Base-by-base conservation (phyloP, 805 yeast species). In the Metschnikowia amazonensis region DNA sequence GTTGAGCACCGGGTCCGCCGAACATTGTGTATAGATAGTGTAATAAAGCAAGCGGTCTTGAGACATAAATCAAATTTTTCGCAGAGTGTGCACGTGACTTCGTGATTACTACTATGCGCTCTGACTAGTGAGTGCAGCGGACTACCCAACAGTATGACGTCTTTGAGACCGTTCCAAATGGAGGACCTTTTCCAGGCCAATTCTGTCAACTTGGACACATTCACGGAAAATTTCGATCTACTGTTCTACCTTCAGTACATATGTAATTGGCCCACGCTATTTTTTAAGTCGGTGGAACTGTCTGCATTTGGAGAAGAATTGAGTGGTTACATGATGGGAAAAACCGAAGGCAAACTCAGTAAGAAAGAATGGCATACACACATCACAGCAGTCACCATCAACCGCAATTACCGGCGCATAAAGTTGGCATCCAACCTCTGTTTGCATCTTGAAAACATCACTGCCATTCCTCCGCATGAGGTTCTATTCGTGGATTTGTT, bases 301-400 rank as follows among this genome's bases (percentile, higher is more conserved):
- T 17, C 42, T 3, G 36, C 21, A 5, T 39, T 17, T 17, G 42
- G 42, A 3, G 45, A 36, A 8, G 48, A 41, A 36, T 67, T 71
- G 24, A 72, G 86, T 28, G 92, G 90, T 0, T 85, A 86, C 60
- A 84, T 94, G 95, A 81, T 94, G 81, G 98, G 95, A n/a, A 94
- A 94, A 63, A 83, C 95, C 1, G 99, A 94, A 63, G 99, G 99
- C 0, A 72, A 66, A 41, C 45, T 70, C 31, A 49, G 72, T 30
- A 80, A 76, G 4, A 79, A 75, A 38, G 94, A 89, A 48, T 92
- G 97, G 96, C 99, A 94, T 60, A 80, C 96, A 1, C 99, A 94
- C 63, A 89, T 94, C 41, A 89, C 98, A 0, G 98, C 99, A 0
- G 96, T 94, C 3, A 89, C 98, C 0, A 85, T 94, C 1, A 84